phyloP scores from a whole-genome alignment of 2,329 filamentous ascomycete genomes.

The Alternaria solani region DNA sequence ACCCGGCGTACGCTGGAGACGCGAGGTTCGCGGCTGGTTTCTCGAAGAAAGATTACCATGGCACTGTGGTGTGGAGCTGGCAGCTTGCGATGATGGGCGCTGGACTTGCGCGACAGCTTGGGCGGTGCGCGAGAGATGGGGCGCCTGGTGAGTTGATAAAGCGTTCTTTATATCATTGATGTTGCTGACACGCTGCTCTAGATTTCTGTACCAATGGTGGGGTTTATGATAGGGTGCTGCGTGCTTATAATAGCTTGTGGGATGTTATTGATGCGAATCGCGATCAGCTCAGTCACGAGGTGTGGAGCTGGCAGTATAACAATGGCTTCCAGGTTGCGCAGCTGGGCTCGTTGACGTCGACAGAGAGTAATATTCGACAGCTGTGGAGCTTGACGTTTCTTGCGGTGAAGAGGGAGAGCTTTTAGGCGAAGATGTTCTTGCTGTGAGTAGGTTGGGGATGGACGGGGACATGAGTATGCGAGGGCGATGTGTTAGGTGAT shows the following conservation, averaged over 20 bases:
- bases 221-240: constrained; percentile 56
- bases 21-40: constrained; percentile 58
- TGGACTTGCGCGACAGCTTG: constrained; percentile 66
- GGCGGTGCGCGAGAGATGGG: constrained; percentile 54
- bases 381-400: constrained; percentile 68
- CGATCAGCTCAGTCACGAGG: constrained; percentile 63
- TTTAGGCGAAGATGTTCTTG: neutral
- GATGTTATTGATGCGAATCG: constrained; percentile 66
- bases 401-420: constrained; percentile 58
- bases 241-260: constrained; percentile 69
- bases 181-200: constrained; percentile 35
- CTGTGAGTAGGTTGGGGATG: too few relatives aligned
- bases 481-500: neutral
- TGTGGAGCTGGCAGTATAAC: constrained; percentile 69
- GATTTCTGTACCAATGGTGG: constrained; percentile 60
- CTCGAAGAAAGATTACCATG: constrained; percentile 67
- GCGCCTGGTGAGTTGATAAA: constrained; percentile 15
- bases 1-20: constrained; percentile 65
- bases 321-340: constrained; percentile 60
- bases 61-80: constrained; percentile 72
- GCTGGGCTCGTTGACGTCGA: constrained; percentile 60
- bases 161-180: neutral
- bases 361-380: constrained; percentile 64
- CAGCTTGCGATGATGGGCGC: constrained; percentile 70
- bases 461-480: neutral